Evolutionary conservation across 306 rosid genomes (phyloP), one percentile per base, ranked within the genome.

Genomic region (Quercus agrifolia): DNA sequence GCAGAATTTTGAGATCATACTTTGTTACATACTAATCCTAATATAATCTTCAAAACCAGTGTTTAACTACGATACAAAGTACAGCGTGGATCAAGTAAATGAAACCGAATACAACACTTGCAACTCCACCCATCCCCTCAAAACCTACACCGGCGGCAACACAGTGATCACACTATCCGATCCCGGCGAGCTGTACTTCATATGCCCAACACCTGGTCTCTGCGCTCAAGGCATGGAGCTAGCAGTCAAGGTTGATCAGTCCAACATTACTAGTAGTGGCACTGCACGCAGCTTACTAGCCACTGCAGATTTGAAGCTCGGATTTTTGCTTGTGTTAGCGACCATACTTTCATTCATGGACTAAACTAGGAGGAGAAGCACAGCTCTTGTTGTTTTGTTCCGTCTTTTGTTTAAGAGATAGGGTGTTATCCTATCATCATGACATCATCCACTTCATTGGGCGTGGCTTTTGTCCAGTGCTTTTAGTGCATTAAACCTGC

Each of bases 221-320:
- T 89, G 93, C 66, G 0, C 2, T 5, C 7, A 13, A 4, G 97
- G 98, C 78, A 85, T 84, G 98, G 91, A 90, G 76, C 87, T 93
- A 7, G 1, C 23, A 33, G 20, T 91, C 73, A 78, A 56, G 46
- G 46, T 38, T 38, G 11, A 38, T 38, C 46, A 8, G 46, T 38
- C 46, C 46, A 38, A 38, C 46, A 38, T 0, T 8, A 38, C 3
- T 38, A 38, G 46, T 38, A 38, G 46, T 38, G 11, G 46, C 10
- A 38, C 3, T 38, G 46, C 11, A 38, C 46, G 46, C 46, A 38
- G 46, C 3, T 38, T 38, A 7, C 7, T 8, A 2, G 46, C 46
- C 46, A 38, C 30, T 1, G 20, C 5, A 5, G 41, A 78, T 6
- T 76, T 86, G 69, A 33, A 87, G 71, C 56, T 73, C 25, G 90